A percentile compares a stretch with the other conserved stretches of the same genome.
phyloP scores from a whole-genome alignment of 495 filamentous ascomycete species.

The Sabuloglossum arenarium region DNA sequence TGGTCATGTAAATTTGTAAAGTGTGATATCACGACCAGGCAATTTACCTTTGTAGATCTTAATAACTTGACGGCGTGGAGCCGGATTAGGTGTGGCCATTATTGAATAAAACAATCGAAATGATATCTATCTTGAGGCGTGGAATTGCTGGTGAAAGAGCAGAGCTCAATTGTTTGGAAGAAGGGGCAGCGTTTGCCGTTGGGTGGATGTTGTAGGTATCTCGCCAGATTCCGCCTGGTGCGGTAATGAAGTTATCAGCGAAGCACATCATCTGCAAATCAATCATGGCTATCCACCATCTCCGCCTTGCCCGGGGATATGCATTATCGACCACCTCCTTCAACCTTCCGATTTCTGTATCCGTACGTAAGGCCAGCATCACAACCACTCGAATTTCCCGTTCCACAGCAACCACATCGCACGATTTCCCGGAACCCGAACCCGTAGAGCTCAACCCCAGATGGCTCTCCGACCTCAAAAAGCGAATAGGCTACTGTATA shows the following conservation, averaged over 20 bases:
- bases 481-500: conserved; percentile 65
- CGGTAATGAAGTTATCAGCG: too few species aligned
- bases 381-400: background rate
- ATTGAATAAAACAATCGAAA: background rate
- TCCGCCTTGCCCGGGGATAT: background rate
- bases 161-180: background rate
- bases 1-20: background rate
- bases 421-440: conserved; percentile 2
- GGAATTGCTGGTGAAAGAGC: background rate
- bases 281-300: background rate
- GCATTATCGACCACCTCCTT: background rate
- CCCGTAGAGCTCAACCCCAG: conserved; percentile 20
- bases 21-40: background rate
- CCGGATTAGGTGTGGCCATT: background rate
- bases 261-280: background rate
- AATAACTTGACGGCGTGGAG: conserved; percentile 62
- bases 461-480: conserved; percentile 60
- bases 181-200: background rate
- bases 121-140: background rate
- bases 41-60: conserved; percentile 70
- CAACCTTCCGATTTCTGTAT: background rate
- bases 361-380: background rate
- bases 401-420: background rate
- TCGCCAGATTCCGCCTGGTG: too few species aligned
- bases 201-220: background rate